phyloP scores from a whole-genome alignment of 164 flowering plant genomes.

The Magnolia changhungtana region DNA sequence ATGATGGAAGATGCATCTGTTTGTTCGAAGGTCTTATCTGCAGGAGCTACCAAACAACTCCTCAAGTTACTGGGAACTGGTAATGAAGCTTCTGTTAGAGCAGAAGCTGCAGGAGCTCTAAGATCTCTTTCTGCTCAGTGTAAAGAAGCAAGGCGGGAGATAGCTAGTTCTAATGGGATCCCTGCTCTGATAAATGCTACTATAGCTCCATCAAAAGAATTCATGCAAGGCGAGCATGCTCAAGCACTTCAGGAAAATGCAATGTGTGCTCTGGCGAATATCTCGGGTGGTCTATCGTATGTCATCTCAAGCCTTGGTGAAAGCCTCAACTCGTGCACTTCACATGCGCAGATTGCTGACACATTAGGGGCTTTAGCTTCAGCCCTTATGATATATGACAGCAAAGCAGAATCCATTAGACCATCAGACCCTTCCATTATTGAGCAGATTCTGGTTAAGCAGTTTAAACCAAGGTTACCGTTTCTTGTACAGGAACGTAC shows the following conservation, averaged over 20 bases:
- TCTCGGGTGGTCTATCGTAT: conserved; percentile 94
- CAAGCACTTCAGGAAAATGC: conserved; percentile 99
- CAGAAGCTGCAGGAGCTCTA: conserved; percentile 94
- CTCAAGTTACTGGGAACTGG: conserved; percentile 79
- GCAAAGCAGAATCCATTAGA: conserved; percentile 69
- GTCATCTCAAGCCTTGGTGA: conserved; percentile 98
- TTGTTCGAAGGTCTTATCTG: conserved; percentile 70
- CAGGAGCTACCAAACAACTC: conserved; percentile 80
- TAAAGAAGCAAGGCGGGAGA: conserved; percentile 81
- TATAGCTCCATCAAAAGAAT: conserved; percentile 98
- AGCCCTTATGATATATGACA: conserved; percentile 97
- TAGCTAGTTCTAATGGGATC: conserved; percentile 79
- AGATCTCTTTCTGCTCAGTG: conserved; percentile 93
- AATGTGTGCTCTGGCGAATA: conserved; percentile 98
- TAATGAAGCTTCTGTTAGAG: conserved; percentile 88
- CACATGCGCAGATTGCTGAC: conserved; percentile 89
- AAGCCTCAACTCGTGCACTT: conserved; percentile 88
- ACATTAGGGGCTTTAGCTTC: conserved; percentile 98
- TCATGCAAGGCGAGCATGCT: conserved; percentile 98
- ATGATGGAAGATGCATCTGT: conserved; percentile 94
- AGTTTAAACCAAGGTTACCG: conserved; percentile 67
- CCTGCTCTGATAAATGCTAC: conserved; percentile 98
- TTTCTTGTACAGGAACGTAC: conserved; percentile 95
- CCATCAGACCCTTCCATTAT: conserved; percentile 71
- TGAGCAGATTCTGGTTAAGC: conserved; percentile 76